Base-by-base conservation (phyloP, 2,329 filamentous ascomycete genomes). In the Xylariaceae sp. region DNA sequence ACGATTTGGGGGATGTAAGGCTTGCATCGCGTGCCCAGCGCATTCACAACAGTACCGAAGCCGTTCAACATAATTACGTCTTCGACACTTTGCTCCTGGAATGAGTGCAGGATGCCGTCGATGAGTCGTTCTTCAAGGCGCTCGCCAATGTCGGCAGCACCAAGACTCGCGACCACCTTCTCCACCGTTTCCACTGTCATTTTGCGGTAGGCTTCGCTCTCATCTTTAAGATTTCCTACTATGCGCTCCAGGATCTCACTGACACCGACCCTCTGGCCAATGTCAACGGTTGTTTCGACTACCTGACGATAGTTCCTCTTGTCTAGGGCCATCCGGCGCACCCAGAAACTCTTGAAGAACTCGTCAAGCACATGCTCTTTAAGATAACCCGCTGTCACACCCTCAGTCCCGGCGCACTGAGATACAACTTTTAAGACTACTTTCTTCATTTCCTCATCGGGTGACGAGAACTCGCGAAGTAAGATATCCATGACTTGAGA, bases 401-500 rank as follows among this genome's bases (percentile, higher is more conserved):
- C 94, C 71, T 96, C 89, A 2, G 93, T 97, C 67, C 88, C 88
- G 6, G 94, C 90, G 71, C 94, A 97, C 72, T 99, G 94, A 15
- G 92, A 97, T 13, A 99, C 87, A 34, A 99, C 94, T 76, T 97
- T 97, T 60, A 99, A 79, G 6, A 99, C 94, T 1, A 99, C 94
- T 78, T 99, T 99, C 78, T 97, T 99, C 94, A 99, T 99, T 75
- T 99, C 94, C 75, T 99, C 94, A 66, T 99, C 94, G 0, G 94
- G 94, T 0, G 93, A 97, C 5, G 92, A 89, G 71, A 99, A 99
- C 72, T 99, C 94, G 69, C 94, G 87, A 35, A 97, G 84, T 11
- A 99, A 79, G 69, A 97, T 97, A 74, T 97, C 94, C 93, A 99
- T 97, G 70, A 99, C 97, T 74, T 99, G 92, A 66, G 87, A 90